phyloP scores from a whole-genome alignment of 148 eudicot species.

The Rhododendron mucronatum region DNA sequence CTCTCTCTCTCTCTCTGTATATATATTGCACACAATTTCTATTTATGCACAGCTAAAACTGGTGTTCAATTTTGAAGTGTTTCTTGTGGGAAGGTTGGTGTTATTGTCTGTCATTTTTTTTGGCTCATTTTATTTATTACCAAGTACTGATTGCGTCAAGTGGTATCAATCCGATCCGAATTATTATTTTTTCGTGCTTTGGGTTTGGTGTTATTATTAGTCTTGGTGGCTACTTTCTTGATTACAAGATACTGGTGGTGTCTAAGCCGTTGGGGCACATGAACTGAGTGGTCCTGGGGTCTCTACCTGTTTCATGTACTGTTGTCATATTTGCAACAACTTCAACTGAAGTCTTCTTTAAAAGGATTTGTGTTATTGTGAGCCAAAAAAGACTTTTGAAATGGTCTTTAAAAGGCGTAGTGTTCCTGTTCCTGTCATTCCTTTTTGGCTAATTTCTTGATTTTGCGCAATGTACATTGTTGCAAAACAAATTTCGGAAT shows the following conservation, averaged over 20 bases:
- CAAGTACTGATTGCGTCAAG: background rate
- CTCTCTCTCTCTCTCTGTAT: slow-evolving; percentile 6
- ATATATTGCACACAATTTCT: background rate
- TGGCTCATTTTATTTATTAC: background rate
- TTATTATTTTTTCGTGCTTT: too few species aligned
- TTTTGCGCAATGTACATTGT: background rate
- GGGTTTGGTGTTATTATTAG: too few species aligned
- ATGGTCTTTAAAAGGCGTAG: background rate
- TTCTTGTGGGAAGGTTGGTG: too few species aligned
- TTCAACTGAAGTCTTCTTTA: background rate
- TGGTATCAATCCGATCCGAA: background rate
- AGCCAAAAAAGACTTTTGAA: background rate
- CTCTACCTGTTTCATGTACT: too few species aligned
- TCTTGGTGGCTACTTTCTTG: too few species aligned
- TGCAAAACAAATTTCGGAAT: too few species aligned
- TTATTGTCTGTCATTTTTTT: background rate
- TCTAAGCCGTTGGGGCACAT: too few species aligned
- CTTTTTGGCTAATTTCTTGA: background rate
- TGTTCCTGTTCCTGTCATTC: background rate
- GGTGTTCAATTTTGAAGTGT: background rate
- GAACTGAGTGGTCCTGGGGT: too few species aligned
- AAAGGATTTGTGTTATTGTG: background rate
- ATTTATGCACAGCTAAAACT: background rate
- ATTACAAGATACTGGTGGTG: too few species aligned
- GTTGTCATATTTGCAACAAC: background rate